A percentile compares a stretch with the other conserved stretches of the same genome.
Conservation (phyloP, 2,329 filamentous ascomycete genomes). For the Magnaporthiopsis poae region DNA sequence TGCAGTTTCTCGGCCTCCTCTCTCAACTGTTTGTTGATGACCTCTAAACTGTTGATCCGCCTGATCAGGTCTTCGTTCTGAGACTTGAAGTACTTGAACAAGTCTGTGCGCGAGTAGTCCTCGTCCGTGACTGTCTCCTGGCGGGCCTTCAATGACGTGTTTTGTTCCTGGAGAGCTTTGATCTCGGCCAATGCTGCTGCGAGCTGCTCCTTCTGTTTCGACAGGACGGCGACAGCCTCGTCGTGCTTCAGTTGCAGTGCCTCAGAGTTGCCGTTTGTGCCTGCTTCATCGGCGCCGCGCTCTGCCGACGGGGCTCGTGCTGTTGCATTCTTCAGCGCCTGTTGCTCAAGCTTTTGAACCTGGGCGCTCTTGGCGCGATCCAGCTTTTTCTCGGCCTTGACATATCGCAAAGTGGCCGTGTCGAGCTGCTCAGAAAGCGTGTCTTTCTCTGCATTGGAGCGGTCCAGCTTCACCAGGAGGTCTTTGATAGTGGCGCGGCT, state of each 20-base stretch:
- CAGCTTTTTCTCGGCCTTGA: constrained; percentile 89
- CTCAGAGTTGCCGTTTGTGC: constrained; percentile 46
- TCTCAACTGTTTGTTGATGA: constrained; percentile 71
- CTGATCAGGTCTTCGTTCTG: constrained; percentile 91
- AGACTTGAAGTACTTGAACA: constrained; percentile 83
- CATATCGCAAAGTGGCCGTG: constrained; percentile 77
- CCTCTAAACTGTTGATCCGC: constrained; percentile 82
- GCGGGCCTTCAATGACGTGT: constrained; percentile 60
- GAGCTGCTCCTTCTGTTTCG: constrained; percentile 81
- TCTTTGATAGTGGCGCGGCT: constrained; percentile 76
- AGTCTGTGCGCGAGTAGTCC: constrained; percentile 82
- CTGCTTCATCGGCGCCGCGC: constrained; percentile 42
- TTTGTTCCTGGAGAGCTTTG: constrained; percentile 62
- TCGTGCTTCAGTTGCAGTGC: constrained; percentile 68
- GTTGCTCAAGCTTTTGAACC: constrained; percentile 83
- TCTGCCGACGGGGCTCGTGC: constrained; percentile 36
- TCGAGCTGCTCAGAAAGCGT: constrained; percentile 79
- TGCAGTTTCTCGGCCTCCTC: constrained; percentile 79
- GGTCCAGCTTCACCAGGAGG: constrained; percentile 65
- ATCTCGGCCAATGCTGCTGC: constrained; percentile 64
- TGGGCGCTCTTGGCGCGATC: constrained; percentile 82
- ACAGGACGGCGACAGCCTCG: constrained; percentile 64
- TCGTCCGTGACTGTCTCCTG: constrained; percentile 74
- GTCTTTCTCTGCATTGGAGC: constrained; percentile 68
- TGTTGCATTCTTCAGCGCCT: constrained; percentile 63